phyloP scores from a whole-genome alignment of 768 basidiomycete genomes.

The Ramaria sp. region DNA sequence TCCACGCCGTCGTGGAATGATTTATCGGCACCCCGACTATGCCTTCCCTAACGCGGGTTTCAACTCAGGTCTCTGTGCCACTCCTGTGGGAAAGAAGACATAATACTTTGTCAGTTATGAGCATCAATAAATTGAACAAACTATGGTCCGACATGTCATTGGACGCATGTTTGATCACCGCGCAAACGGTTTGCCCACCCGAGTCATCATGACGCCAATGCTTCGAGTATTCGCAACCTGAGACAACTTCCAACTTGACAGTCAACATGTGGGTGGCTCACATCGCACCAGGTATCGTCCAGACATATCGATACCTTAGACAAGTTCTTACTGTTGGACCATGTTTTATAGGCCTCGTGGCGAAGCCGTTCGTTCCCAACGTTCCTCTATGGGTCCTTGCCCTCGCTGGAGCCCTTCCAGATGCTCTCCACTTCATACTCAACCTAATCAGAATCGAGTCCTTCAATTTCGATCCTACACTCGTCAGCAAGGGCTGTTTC shows the following conservation, averaged over 20 bases:
- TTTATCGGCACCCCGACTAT: too few relatives aligned
- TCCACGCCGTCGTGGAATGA: too few relatives aligned
- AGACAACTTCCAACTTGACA: background rate
- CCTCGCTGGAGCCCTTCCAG: conserved; percentile 18
- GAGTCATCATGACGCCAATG: background rate
- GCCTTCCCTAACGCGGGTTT: too few relatives aligned
- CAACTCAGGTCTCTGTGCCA: too few relatives aligned
- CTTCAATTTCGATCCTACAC: conserved; percentile 17
- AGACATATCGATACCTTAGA: background rate
- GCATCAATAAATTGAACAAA: too few relatives aligned
- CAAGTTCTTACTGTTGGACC: background rate
- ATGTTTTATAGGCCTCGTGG: background rate
- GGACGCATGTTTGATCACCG: too few relatives aligned
- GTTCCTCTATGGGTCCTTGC: conserved; percentile 19
- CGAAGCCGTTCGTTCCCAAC: conserved; percentile 12
- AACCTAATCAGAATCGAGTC: conserved; percentile 19
- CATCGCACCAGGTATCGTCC: conserved; percentile 4
- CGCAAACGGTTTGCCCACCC: too few relatives aligned
- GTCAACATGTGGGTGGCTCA: conserved; percentile 10
- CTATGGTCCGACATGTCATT: too few relatives aligned
- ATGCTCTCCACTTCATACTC: conserved; percentile 21
- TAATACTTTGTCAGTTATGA: too few relatives aligned
- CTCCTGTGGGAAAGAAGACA: too few relatives aligned
- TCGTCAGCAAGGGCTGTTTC: conserved; percentile 19
- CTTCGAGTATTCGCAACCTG: background rate